Base-by-base conservation (phyloP, 202 grass and related monocot species). In the Zoysia matrella region DNA sequence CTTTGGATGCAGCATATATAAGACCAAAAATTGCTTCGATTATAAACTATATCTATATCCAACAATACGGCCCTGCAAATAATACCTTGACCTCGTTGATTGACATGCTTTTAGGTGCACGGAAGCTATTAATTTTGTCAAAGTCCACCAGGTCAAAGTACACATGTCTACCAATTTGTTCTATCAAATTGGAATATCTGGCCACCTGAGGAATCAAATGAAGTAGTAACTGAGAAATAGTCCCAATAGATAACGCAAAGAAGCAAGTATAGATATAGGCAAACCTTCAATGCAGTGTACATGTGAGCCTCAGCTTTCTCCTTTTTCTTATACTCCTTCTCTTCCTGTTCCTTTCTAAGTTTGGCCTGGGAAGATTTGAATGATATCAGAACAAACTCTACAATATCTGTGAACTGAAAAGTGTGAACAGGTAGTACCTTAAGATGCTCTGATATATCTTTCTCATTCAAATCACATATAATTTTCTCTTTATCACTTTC, bases 261-360 rank as follows among this genome's bases (percentile, higher is more conserved):
- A 44, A 67, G 2, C 55, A 69, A 63, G 47, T 16, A 73, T 52
- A 84, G n/a, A 36, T 36, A 36, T 36, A 36, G 30, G 14, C 36
- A 64, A 77, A 94, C 92, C 92, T 94, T 94, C 60, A 94, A 83
- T 22, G 86, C 70, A 52, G 82, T 91, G 88, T 75, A 94, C 81
- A 94, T 89, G 82, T 94, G 92, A 78, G 92, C 92, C 74, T 94
- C 92, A 57, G 92, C 87, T 83, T 91, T 94, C 79, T 94, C 89
- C 43, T 83, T 94, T 76, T 89, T 94, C 72, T 91, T 91, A 49
- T 78, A 71, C 41, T 94, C 92, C 47, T 85, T 94, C 22, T 94
- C 92, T 89, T 94, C 89, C 0, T 83, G 85, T 78, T 94, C 92
- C 84, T 85, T 91, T 87, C 74, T 91, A 71, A 91, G 82, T 70